Evolutionary conservation across 2,329 filamentous ascomycete genomes (phyloP).

Genomic region (Penicillium sp.): DNA sequence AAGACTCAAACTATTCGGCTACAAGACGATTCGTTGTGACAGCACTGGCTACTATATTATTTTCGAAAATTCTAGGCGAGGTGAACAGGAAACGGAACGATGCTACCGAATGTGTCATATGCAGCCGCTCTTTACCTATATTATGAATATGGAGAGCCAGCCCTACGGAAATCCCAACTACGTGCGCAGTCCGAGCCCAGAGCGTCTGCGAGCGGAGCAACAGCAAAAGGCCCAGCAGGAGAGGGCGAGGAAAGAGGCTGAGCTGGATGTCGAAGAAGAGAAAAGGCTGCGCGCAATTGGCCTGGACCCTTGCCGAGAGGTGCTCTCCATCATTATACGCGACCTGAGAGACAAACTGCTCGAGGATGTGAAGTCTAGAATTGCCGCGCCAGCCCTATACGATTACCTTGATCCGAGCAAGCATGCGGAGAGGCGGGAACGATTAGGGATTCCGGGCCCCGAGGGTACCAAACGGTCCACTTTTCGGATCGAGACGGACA

Average conservation of each 20-base stretch:
- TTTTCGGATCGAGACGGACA: constrained; percentile 56
- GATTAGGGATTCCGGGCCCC: constrained; percentile 69
- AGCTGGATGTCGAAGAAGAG: constrained; percentile 80
- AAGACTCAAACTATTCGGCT: constrained; percentile 74
- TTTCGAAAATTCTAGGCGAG: constrained; percentile 74
- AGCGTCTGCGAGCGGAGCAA: constrained; percentile 43
- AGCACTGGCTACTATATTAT: constrained; percentile 83
- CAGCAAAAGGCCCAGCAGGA: constrained; percentile 63
- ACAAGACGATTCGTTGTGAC: constrained; percentile 78
- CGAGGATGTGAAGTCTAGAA: constrained; percentile 79
- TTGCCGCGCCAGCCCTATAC: constrained; percentile 75
- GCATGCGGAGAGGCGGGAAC: constrained; percentile 72
- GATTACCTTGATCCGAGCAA: constrained; percentile 77
- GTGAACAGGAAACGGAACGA: constrained; percentile 73
- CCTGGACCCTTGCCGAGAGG: constrained; percentile 84
- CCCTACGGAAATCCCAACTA: constrained; percentile 63
- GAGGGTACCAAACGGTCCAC: constrained; percentile 55
- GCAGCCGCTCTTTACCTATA: constrained; percentile 83
- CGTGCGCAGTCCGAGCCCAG: constrained; percentile 48
- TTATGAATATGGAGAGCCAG: constrained; percentile 84
- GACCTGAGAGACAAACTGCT: constrained; percentile 85
- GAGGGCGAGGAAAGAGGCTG: constrained; percentile 65
- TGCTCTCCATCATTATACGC: constrained; percentile 69
- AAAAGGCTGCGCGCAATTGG: constrained; percentile 81
- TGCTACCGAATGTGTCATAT: constrained; percentile 76